Conservation (phyloP, 1,284 basidiomycete genomes). For the Limonomyces culmigenus region DNA sequence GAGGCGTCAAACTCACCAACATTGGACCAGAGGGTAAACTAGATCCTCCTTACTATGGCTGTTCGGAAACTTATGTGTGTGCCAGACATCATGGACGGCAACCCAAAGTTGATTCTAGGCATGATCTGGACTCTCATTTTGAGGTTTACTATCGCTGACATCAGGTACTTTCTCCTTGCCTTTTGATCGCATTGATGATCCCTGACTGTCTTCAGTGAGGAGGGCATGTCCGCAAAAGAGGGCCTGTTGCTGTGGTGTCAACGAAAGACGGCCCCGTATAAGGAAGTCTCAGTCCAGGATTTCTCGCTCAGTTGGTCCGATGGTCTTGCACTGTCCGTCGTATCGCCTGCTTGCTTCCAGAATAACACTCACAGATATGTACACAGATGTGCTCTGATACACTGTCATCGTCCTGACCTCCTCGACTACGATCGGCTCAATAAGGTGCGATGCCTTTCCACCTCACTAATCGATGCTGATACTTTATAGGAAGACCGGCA, state of each 20-base stretch:
- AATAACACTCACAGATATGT: background rate
- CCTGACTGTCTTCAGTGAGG: slow-evolving; percentile 49
- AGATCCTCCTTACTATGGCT: background rate
- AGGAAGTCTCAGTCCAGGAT: slow-evolving; percentile 85
- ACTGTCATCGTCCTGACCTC: slow-evolving; percentile 91
- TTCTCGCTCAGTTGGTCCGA: slow-evolving; percentile 89
- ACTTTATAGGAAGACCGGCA: slow-evolving; percentile 45
- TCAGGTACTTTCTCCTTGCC: no score
- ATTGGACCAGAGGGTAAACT: slow-evolving; percentile 80
- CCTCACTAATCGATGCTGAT: background rate
- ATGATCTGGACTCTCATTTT: slow-evolving; percentile 99
- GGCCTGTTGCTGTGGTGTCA: slow-evolving; percentile 96
- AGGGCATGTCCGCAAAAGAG: slow-evolving; percentile 93
- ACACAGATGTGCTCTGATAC: slow-evolving; percentile 84
- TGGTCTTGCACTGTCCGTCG: slow-evolving; percentile 79
- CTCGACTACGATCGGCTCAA: slow-evolving; percentile 76
- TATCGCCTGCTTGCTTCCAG: background rate
- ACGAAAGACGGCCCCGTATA: slow-evolving; percentile 84
- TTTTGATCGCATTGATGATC: slow-evolving; percentile 8
- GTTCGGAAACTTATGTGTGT: slow-evolving; percentile 4
- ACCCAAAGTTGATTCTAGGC: slow-evolving; percentile 91
- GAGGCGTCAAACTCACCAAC: slow-evolving; percentile 93
- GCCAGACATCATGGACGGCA: slow-evolving; percentile 98
- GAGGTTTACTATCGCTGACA: slow-evolving; percentile 94
- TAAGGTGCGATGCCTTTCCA: slow-evolving; percentile 31